Conservation (phyloP, 768 basidiomycete genomes). For the Neoboletus magnificus region DNA sequence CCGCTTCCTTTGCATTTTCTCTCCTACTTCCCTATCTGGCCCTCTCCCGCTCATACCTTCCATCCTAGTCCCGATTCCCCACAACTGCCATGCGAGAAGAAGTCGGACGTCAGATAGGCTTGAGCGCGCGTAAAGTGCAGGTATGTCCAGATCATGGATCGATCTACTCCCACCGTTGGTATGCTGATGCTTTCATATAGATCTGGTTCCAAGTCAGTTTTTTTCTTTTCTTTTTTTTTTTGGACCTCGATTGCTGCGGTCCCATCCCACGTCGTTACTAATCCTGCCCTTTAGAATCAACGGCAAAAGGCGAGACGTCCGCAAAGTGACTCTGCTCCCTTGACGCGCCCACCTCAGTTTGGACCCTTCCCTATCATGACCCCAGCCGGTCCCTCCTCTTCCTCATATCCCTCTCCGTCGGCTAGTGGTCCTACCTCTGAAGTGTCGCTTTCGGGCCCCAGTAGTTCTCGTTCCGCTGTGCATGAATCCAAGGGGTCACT, state of each 20-base stretch:
- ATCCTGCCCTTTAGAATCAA: conserved; percentile 57
- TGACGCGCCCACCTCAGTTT: conserved; percentile 57
- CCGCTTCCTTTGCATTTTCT: neutral
- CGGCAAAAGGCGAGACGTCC: conserved; percentile 84
- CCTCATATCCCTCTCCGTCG: conserved; percentile 13
- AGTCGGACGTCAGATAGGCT: conserved; percentile 81
- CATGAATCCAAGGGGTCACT: conserved; percentile 25
- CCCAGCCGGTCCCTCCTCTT: conserved; percentile 29
- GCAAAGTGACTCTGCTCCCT: conserved; percentile 53
- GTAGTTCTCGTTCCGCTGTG: conserved; percentile 6
- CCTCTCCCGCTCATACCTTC: neutral
- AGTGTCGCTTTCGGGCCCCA: conserved; percentile 9
- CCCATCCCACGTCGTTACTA: neutral
- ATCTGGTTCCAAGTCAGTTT: conserved; percentile 81
- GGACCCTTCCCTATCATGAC: conserved; percentile 54
- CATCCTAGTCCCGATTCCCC: conserved; percentile 76
- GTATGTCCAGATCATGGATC: conserved; percentile 40
- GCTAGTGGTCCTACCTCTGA: conserved; percentile 7
- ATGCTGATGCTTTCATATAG: conserved; percentile 37
- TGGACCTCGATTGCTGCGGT: neutral
- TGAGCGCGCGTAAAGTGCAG: conserved; percentile 89
- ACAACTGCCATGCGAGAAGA: conserved; percentile 86
- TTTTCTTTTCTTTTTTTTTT: neutral
- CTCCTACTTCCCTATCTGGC: neutral
- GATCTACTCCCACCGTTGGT: neutral